Conservation (phyloP, 2,329 filamentous ascomycete species). For the Xenosphaeropsis pyriputrescens region DNA sequence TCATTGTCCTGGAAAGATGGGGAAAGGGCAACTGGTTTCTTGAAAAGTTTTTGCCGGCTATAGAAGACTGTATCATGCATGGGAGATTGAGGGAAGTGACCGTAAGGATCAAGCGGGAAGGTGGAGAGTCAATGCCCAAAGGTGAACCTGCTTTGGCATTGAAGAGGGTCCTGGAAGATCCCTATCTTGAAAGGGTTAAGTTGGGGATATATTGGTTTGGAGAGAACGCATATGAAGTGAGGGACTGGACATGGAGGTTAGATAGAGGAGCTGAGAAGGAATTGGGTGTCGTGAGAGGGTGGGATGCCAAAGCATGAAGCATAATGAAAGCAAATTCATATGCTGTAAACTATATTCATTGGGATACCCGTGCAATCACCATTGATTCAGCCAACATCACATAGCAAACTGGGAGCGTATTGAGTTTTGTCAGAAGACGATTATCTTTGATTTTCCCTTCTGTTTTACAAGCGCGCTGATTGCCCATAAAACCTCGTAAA, state of each 20-base stretch:
- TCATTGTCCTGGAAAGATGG: constrained; percentile 8
- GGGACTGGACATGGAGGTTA: no score
- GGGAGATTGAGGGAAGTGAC: constrained; percentile 12
- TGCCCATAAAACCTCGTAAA: constrained; percentile 14
- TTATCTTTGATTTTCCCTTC: constrained; percentile 9
- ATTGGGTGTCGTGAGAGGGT: no score
- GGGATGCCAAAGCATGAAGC: no score
- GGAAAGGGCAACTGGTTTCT: constrained; percentile 11
- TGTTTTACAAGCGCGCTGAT: constrained; percentile 20
- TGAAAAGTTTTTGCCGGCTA: constrained; percentile 4
- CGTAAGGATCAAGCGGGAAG: constrained; percentile 7
- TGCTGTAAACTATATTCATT: no score
- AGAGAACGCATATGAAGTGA: no score
- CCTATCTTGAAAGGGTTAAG: constrained; percentile 3
- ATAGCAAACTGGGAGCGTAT: no score
- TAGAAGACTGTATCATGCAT: constrained; percentile 13
- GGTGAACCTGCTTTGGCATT: not conserved
- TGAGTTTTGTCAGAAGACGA: not conserved
- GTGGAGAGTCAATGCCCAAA: not conserved
- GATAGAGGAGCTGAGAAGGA: no score
- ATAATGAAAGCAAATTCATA: no score
- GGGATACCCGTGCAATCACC: no score
- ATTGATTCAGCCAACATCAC: no score
- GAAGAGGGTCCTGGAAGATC: not conserved
- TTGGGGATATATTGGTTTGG: constrained; percentile 14